Evolutionary conservation across 768 basidiomycete species (phyloP).

Genomic region (Boletellus sp.): DNA sequence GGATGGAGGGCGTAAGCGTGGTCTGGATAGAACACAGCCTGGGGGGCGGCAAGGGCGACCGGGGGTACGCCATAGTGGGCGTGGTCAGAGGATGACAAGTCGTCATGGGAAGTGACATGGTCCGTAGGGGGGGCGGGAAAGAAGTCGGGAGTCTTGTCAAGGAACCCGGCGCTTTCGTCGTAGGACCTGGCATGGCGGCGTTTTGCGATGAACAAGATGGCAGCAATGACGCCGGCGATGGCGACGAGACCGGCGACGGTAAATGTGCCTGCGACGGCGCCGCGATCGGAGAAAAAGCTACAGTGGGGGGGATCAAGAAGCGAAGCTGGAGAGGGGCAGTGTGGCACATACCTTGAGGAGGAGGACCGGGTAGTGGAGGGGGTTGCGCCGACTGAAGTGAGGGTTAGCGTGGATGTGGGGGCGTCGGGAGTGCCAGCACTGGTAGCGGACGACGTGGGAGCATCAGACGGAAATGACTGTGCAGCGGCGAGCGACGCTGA

Average conservation of each 20-base stretch:
- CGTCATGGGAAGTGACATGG: constrained; percentile 8
- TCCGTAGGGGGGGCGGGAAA: constrained; percentile 11
- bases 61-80: constrained; percentile 21
- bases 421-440: neutral
- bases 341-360: constrained; percentile 19
- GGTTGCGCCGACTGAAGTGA: neutral
- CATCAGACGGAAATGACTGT: constrained; percentile 1
- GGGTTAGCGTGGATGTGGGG: neutral
- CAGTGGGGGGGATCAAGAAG: neutral
- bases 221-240: constrained; percentile 30
- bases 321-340: neutral
- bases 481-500: neutral
- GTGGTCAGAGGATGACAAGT: constrained; percentile 20
- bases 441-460: neutral
- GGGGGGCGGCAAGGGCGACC: constrained; percentile 13
- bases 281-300: constrained; percentile 47
- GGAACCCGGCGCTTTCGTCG: constrained; percentile 29
- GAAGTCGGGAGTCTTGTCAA: constrained; percentile 19
- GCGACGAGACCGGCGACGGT: constrained; percentile 38
- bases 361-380: constrained; percentile 17
- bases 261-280: constrained; percentile 46
- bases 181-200: constrained; percentile 25
- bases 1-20: constrained; percentile 14
- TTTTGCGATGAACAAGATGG: constrained; percentile 27
- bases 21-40: constrained; percentile 23